Evolutionary conservation across 2,329 filamentous ascomycete species (phyloP).

Genomic region (Podosphaera xanthii): DNA sequence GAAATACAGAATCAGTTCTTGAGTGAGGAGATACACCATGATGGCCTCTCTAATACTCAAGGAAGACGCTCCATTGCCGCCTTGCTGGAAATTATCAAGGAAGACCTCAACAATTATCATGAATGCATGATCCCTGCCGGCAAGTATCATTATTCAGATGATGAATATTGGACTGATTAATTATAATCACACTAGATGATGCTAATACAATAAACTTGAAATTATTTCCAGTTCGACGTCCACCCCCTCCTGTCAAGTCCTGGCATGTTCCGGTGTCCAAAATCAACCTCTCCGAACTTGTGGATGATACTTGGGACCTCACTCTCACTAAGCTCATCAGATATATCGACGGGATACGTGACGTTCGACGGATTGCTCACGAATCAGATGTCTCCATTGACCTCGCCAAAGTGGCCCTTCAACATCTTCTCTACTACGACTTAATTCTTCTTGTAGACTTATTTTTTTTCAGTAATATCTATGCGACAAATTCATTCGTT

Average conservation of each 20-base stretch:
- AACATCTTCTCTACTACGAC: slow-evolving; percentile 82
- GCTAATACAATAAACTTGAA: slow-evolving; percentile 93
- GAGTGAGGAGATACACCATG: slow-evolving; percentile 37
- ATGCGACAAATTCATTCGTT: slow-evolving; percentile 60
- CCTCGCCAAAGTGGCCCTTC: slow-evolving; percentile 65
- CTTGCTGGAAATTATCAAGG: slow-evolving; percentile 54
- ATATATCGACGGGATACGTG: slow-evolving; percentile 76
- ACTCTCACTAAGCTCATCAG: slow-evolving; percentile 60
- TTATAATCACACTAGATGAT: slow-evolving; percentile 36
- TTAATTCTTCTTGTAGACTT: slow-evolving; percentile 78
- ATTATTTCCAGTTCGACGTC: slow-evolving; percentile 62
- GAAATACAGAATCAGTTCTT: slow-evolving; percentile 81
- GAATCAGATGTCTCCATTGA: slow-evolving; percentile 70
- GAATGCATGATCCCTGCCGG: slow-evolving; percentile 97
- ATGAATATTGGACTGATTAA: background rate
- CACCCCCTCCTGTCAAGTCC: slow-evolving; percentile 54
- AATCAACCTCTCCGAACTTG: slow-evolving; percentile 38
- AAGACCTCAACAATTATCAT: slow-evolving; percentile 89
- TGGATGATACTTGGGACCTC: slow-evolving; percentile 50
- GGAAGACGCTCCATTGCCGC: slow-evolving; percentile 54
- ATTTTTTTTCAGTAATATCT: slow-evolving; percentile 83
- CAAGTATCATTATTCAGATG: slow-evolving; percentile 21
- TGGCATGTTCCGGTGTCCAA: slow-evolving; percentile 78
- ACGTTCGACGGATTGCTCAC: slow-evolving; percentile 67
- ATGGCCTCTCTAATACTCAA: slow-evolving; percentile 16